Evolutionary conservation across 2,329 filamentous ascomycete genomes (phyloP).

Genomic region (Cryphonectria naterciae): DNA sequence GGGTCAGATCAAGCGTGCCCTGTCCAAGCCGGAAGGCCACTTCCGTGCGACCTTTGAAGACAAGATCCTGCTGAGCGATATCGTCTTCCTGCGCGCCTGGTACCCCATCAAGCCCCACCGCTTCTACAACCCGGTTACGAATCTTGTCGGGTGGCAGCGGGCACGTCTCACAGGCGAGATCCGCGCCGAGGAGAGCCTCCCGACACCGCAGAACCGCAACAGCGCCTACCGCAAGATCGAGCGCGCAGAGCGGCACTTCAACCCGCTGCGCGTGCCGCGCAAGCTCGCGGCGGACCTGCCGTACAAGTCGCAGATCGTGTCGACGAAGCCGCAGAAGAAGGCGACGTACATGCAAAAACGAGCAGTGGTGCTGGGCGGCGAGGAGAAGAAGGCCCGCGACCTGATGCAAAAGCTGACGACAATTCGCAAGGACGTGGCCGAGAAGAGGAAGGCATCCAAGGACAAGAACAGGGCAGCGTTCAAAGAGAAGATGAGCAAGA

Average conservation of each 20-base stretch:
- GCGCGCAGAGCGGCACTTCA: constrained; percentile 74
- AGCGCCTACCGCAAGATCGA: constrained; percentile 77
- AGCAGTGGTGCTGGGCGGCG: constrained; percentile 80
- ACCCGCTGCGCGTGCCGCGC: constrained; percentile 75
- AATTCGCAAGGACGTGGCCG: constrained; percentile 85
- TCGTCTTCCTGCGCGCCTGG: constrained; percentile 96
- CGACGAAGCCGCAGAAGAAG: constrained; percentile 78
- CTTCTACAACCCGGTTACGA: constrained; percentile 96
- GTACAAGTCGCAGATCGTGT: constrained; percentile 87
- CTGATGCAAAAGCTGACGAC: constrained; percentile 93
- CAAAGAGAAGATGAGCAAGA: constrained; percentile 79
- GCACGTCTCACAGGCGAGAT: constrained; percentile 96
- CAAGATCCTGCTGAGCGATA: constrained; percentile 95
- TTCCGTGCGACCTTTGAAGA: constrained; percentile 98
- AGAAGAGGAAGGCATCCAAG: constrained; percentile 82
- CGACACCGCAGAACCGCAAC: constrained; percentile 81
- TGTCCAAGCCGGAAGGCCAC: constrained; percentile 91
- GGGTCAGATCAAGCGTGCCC: constrained; percentile 94
- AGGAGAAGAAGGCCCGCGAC: constrained; percentile 87
- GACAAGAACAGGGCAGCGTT: constrained; percentile 83
- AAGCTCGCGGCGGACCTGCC: constrained; percentile 83
- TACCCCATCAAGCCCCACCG: constrained; percentile 93
- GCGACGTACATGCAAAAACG: constrained; percentile 94
- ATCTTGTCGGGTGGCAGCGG: constrained; percentile 87
- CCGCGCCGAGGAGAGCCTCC: constrained; percentile 72